Conservation (phyloP, 352 stramenopile species). For the Pythium oligandrum region DNA sequence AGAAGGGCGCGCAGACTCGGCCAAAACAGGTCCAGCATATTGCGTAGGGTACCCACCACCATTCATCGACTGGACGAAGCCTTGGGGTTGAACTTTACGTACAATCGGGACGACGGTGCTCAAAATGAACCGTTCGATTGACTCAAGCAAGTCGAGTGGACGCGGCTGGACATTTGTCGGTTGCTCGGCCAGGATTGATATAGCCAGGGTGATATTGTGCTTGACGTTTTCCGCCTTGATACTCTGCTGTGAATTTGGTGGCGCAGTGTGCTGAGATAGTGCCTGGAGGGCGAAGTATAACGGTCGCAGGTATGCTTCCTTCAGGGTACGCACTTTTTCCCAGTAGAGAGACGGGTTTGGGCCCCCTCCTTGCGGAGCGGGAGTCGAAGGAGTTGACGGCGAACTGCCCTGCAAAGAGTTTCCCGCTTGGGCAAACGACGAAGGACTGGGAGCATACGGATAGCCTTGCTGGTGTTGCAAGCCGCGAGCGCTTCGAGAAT, state of each 20-base stretch:
- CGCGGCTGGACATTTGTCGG: conserved; percentile 42
- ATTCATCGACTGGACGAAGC: background rate
- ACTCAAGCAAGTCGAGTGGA: conserved; percentile 61
- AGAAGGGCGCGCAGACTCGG: too few species aligned
- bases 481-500: too few species aligned
- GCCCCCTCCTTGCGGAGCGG: conserved; percentile 3
- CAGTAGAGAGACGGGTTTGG: conserved; percentile 56
- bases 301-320: conserved; percentile 36
- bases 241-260: conserved; percentile 57
- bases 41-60: background rate
- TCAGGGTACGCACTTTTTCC: conserved; percentile 60
- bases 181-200: conserved; percentile 54
- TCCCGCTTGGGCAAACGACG: too few species aligned
- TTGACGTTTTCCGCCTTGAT: conserved; percentile 76
- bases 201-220: conserved; percentile 71
- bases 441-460: too few species aligned
- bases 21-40: too few species aligned
- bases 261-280: conserved; percentile 55
- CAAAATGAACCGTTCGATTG: conserved; percentile 80
- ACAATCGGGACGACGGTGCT: conserved; percentile 77
- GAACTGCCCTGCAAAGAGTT: too few species aligned
- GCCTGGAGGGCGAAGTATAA: conserved; percentile 61
- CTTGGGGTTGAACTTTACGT: conserved; percentile 39
- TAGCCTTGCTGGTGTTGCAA: too few species aligned
- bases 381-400: too few species aligned